These are phyloP conservation scores for Boeremia lycopersici DNA, from an alignment of 2,329 filamentous ascomycete species.

Conservation along the genomic window DNA sequence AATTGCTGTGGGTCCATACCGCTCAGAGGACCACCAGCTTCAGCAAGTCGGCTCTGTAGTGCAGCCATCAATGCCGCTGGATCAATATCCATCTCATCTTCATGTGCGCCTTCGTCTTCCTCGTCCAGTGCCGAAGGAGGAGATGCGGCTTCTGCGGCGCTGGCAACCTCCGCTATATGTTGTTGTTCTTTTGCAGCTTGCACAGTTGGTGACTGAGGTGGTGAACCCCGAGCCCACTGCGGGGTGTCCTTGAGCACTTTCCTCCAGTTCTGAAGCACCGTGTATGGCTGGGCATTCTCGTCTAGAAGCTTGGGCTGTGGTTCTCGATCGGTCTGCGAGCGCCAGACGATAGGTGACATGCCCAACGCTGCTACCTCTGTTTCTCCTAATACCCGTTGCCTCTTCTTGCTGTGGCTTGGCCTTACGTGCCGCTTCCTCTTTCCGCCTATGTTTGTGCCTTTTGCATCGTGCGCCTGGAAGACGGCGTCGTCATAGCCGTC, in stretches of 20 bases:
- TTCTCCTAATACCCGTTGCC: slow-evolving; percentile 17
- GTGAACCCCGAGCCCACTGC: slow-evolving; percentile 29
- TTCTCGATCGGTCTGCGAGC: slow-evolving; percentile 33
- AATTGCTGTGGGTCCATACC: slow-evolving; percentile 52
- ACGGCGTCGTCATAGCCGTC: slow-evolving; percentile 54
- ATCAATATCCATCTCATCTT: slow-evolving; percentile 38
- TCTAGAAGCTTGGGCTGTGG: slow-evolving; percentile 31
- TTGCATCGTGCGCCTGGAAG: slow-evolving; percentile 29
- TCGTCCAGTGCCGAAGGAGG: slow-evolving; percentile 19
- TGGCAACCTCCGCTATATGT: slow-evolving; percentile 11
- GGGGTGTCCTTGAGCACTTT: slow-evolving; percentile 44
- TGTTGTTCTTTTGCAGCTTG: slow-evolving; percentile 15
- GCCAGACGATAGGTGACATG: slow-evolving; percentile 44
- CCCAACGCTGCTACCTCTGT: slow-evolving; percentile 16
- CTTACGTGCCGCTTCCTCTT: slow-evolving; percentile 39
- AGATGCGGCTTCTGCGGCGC: slow-evolving; percentile 17
- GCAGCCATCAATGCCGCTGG: slow-evolving; percentile 48
- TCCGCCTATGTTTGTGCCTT: slow-evolving; percentile 28
- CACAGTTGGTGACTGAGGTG: slow-evolving; percentile 20
- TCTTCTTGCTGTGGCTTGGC: slow-evolving; percentile 34
- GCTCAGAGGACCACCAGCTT: slow-evolving; percentile 42
- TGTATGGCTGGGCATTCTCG: slow-evolving; percentile 42
- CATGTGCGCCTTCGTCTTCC: slow-evolving; percentile 24
- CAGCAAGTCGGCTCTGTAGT: slow-evolving; percentile 42
- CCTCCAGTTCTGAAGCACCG: slow-evolving; percentile 55